Conservation (phyloP, 768 basidiomycete genomes). For the Phylloporus sp. region DNA sequence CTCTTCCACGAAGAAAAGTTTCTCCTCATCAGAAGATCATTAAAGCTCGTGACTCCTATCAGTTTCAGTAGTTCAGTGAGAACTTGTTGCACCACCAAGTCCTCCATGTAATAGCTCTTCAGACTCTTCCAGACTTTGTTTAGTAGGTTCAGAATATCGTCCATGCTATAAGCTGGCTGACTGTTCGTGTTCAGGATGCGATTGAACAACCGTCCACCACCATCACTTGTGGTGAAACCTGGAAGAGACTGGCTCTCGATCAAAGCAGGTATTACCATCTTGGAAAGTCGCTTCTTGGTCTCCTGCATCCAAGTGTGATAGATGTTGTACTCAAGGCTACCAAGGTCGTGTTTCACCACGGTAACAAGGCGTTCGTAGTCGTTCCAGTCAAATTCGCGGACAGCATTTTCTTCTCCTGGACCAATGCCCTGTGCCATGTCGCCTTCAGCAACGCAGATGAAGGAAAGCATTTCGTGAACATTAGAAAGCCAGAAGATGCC, state of each 20-base stretch:
- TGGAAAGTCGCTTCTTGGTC: slow-evolving; percentile 90
- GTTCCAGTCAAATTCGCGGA: slow-evolving; percentile 92
- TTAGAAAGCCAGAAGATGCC: slow-evolving; percentile 99
- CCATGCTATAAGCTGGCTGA: slow-evolving; percentile 94
- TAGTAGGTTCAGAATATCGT: slow-evolving; percentile 92
- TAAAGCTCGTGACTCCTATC: slow-evolving; percentile 95
- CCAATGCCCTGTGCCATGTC: slow-evolving; percentile 98
- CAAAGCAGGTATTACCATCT: slow-evolving; percentile 99
- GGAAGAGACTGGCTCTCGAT: slow-evolving; percentile 97
- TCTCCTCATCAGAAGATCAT: slow-evolving; percentile 95
- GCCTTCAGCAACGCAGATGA: slow-evolving; percentile 97
- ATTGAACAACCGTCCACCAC: slow-evolving; percentile 89
- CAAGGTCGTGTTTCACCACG: slow-evolving; percentile 98
- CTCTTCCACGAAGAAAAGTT: slow-evolving; percentile 99
- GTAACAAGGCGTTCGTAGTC: slow-evolving; percentile 94
- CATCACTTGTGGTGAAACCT: slow-evolving; percentile 94
- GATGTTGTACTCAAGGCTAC: slow-evolving; percentile 98
- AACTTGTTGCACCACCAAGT: slow-evolving; percentile 92
- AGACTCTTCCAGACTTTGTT: slow-evolving; percentile 98
- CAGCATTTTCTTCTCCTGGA: slow-evolving; percentile 88
- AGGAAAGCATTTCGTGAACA: slow-evolving; percentile 98
- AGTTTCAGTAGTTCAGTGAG: slow-evolving; percentile 92
- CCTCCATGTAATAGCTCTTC: slow-evolving; percentile 98
- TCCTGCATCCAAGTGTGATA: slow-evolving; percentile 99
- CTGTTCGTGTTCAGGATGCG: slow-evolving; percentile 82